These are phyloP conservation scores for Paracoccidioides brasiliensis DNA, from an alignment of 2,329 filamentous ascomycete species.

Conservation along the genomic window DNA sequence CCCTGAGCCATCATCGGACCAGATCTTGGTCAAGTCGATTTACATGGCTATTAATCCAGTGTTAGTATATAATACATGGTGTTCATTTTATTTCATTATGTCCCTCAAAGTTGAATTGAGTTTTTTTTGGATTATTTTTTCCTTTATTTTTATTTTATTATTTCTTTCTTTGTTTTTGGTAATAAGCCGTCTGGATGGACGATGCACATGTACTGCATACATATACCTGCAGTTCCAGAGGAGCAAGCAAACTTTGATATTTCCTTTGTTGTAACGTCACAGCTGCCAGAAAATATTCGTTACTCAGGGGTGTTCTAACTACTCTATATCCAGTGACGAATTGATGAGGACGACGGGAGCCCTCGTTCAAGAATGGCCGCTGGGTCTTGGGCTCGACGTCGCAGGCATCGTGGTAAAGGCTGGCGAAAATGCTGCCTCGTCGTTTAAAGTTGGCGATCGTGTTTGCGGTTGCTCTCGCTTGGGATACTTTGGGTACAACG, in stretches of 20 bases:
- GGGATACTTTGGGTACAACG: constrained; percentile 14
- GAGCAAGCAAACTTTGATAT: not conserved
- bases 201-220: no score
- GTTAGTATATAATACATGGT: constrained; percentile 11
- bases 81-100: no score
- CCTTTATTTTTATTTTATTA: no score
- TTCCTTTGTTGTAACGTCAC: not conserved
- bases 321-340: constrained; percentile 12
- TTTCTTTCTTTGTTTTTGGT: no score
- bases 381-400: constrained; percentile 19
- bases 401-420: constrained; percentile 20
- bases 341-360: constrained; percentile 17
- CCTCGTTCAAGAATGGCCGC: constrained; percentile 20
- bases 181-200: no score
- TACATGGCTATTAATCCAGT: constrained; percentile 22
- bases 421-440: constrained; percentile 16
- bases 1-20: constrained; percentile 10
- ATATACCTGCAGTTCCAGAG: no score
- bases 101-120: no score
- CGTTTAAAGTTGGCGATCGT: constrained; percentile 19
- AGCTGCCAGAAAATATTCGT: not conserved
- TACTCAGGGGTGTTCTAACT: not conserved
- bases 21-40: constrained; percentile 22
- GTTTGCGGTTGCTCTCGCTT: constrained; percentile 22
- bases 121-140: no score